Evolutionary conservation across 2,329 filamentous ascomycete genomes (phyloP).

Genomic region (Raffaelea ambrosiae): DNA sequence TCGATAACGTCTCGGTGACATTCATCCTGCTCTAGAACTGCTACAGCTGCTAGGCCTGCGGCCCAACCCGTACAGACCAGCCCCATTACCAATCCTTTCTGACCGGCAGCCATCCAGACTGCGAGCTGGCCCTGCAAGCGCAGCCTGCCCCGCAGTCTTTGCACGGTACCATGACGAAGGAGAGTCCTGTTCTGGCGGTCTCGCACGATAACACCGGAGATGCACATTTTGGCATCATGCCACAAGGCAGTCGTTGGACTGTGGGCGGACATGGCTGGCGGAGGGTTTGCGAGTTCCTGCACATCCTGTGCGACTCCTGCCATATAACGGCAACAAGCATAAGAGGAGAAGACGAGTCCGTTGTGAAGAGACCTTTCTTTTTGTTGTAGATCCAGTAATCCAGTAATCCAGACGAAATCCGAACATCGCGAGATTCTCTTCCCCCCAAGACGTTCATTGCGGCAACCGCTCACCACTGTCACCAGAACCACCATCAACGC

Average conservation of each 20-base stretch:
- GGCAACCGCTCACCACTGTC: not conserved
- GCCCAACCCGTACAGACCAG: not conserved
- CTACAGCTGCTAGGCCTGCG: no score
- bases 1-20: not conserved
- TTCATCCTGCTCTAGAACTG: no score
- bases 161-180: no score
- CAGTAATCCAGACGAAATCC: no score
- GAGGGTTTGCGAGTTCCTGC: not conserved
- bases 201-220: slow-evolving; percentile 7
- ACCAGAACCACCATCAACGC: not conserved
- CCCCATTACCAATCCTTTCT: not conserved
- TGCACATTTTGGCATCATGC: slow-evolving; percentile 3
- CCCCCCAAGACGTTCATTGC: no score
- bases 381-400: no score
- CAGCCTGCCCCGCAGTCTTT: no score
- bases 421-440: no score
- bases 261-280: not conserved
- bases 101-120: not conserved
- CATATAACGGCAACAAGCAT: not conserved
- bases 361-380: not conserved
- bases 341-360: not conserved
- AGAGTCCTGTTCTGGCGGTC: no score
- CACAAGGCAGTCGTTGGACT: not conserved
- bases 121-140: no score
- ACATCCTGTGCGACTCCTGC: not conserved